A percentile compares a stretch with the other conserved stretches of the same genome.
Evolutionary conservation across 352 stramenopile species (phyloP).

Genomic region (Phytophthora citrophthora): DNA sequence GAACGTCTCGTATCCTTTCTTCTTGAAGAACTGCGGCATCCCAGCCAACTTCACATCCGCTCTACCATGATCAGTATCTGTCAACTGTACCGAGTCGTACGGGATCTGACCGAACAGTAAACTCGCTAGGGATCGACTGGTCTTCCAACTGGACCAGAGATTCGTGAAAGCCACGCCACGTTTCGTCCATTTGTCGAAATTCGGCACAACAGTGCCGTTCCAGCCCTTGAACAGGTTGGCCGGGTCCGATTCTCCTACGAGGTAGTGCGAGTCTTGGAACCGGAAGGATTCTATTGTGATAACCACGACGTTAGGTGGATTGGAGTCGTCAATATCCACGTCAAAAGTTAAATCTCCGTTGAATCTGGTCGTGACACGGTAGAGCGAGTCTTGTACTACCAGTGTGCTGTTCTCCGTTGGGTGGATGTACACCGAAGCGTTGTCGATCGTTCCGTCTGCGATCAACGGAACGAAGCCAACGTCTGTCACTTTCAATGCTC

Average conservation of each 20-base stretch:
- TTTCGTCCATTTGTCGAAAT: conserved; percentile 9
- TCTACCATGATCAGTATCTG: not conserved
- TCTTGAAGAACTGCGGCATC: conserved; percentile 2
- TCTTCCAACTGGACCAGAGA: conserved; percentile 14
- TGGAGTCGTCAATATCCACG: not conserved
- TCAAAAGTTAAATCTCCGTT: conserved; percentile 4
- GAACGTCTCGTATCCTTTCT: conserved; percentile 14
- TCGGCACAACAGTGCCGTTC: conserved; percentile 6
- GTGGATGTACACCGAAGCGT: conserved; percentile 31
- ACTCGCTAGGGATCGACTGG: conserved; percentile 13
- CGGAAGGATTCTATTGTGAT: conserved; percentile 12
- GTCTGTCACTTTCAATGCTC: conserved; percentile 20
- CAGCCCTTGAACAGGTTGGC: conserved; percentile 9
- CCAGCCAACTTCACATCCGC: conserved; percentile 1
- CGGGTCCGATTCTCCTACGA: conserved; percentile 2
- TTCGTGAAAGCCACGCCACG: conserved; percentile 5
- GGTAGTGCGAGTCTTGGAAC: conserved; percentile 7
- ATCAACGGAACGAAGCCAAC: conserved; percentile 29
- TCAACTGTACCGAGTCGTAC: conserved; percentile 1
- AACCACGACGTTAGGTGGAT: conserved; percentile 1
- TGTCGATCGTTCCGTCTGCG: conserved; percentile 28
- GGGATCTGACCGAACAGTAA: conserved; percentile 11
- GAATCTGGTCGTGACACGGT: conserved; percentile 5
- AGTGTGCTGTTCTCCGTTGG: conserved; percentile 7
- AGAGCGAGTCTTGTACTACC: not conserved